phyloP scores from a whole-genome alignment of 192 early-diverging fungal species.

The Jimgerdemannia flammicorona region DNA sequence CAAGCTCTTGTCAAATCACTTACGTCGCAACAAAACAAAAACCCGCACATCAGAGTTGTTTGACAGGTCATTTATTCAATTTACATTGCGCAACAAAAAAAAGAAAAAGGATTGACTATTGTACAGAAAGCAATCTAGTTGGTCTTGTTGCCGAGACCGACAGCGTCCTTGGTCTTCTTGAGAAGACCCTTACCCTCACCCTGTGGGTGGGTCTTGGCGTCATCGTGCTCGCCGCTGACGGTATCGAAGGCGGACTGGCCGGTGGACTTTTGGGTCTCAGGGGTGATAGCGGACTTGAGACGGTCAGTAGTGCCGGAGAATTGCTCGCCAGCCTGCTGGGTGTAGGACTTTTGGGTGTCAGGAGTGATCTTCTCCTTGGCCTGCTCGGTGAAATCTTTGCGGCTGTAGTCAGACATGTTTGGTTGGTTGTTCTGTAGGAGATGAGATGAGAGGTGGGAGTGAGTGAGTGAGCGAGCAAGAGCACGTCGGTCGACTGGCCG shows the following conservation, averaged over 20 bases:
- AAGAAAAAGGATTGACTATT: no score
- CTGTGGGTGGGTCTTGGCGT: not conserved
- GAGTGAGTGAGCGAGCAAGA: no score
- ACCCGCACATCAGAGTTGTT: no score
- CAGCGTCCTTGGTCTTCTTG: slow-evolving; percentile 7
- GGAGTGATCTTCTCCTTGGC: slow-evolving; percentile 3
- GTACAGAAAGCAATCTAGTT: not conserved
- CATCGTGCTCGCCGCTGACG: not conserved
- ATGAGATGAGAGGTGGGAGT: no score
- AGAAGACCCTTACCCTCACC: not conserved
- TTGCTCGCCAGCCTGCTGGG: slow-evolving; percentile 10
- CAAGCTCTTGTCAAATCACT: no score
- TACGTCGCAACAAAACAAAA: no score
- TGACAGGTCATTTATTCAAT: no score
- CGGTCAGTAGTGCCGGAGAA: slow-evolving; percentile 5
- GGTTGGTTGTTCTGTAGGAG: no score
- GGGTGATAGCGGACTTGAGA: slow-evolving; percentile 3
- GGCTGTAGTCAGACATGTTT: not conserved
- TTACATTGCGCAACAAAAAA: no score
- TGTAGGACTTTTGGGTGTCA: slow-evolving; percentile 12
- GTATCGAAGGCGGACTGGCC: slow-evolving; percentile 5
- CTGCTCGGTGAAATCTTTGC: slow-evolving; percentile 14
- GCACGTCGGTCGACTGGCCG: no score
- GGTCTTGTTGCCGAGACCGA: not conserved
- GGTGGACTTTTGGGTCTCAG: slow-evolving; percentile 4